Base-by-base conservation (phyloP, 2,329 filamentous ascomycete species). In the Aspergillus pseudonomiae region DNA sequence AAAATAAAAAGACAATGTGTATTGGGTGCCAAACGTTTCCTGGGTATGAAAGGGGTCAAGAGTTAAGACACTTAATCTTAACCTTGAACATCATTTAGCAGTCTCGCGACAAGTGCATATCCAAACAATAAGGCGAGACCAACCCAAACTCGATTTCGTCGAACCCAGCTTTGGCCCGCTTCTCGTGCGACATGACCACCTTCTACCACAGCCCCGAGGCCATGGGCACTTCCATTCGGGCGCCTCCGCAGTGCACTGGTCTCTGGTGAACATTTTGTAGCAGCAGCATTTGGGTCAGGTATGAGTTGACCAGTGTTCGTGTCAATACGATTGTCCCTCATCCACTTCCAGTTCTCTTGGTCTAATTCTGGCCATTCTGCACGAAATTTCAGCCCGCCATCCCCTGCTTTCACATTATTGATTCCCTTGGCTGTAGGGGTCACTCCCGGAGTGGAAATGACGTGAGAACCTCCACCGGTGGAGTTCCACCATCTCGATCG, bases 401-500 rank as follows among this genome's bases (percentile, higher is more conserved):
- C 95, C 26, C 95, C 95, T 3, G 91, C 91, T 79, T 94, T 96
- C 73, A 97, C 86, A 52, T 86, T 87, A 34, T 87, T 89, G 66
- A 96, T 92, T 11, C 92, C 92, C 75, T 89, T 92, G 61, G 83
- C 76, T 53, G 80, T 84, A 26, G 81, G 77, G 65, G 85, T 88
- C 19, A 84, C 77, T 5, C 83, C 82, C 1, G 81, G 75, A 2
- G 83, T 78, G 3, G 79, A 78, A 55, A 78, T 80, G 36, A 79
- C 75, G 65, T 89, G 86, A 3, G 90, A 91, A 9, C 94, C 94
- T 59, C 93, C 93, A 46, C 94, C 94, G 0, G 94, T 98, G 39
- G 89, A 92, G 80, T 99, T 99, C 94, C 94, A 98, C 95, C 95
- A 99, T 60, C 92, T 84, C 19, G 92, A 92, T 66, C 91, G 86